phyloP scores from a whole-genome alignment of 768 basidiomycete genomes.

The Suillus spraguei region DNA sequence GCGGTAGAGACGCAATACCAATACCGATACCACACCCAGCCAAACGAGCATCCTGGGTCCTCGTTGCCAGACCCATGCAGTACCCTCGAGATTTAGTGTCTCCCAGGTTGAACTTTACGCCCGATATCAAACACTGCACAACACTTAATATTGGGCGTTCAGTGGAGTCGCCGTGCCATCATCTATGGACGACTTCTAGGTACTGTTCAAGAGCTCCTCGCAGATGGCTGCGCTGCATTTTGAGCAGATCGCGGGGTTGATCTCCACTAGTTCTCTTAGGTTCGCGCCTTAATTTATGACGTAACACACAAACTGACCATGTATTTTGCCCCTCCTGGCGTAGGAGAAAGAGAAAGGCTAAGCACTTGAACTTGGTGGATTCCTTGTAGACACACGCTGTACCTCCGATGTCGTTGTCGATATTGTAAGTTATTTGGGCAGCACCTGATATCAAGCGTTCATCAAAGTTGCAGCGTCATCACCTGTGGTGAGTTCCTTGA shows the following conservation, averaged over 20 bases:
- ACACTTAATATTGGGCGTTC: not conserved
- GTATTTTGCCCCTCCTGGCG: not conserved
- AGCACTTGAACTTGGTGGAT: not conserved
- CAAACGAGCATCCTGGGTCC: not conserved
- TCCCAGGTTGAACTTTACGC: too few relatives aligned
- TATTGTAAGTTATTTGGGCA: not conserved
- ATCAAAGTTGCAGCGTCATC: not conserved
- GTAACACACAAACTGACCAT: not conserved
- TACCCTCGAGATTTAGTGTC: not conserved
- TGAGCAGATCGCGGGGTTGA: not conserved
- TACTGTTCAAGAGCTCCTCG: too few relatives aligned
- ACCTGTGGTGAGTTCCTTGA: not conserved
- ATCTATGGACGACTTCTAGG: not conserved
- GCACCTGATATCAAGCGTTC: not conserved
- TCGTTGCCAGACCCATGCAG: not conserved
- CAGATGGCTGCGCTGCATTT: not conserved
- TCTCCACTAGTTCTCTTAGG: not conserved
- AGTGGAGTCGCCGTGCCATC: not conserved
- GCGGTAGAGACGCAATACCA: not conserved
- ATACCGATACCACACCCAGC: not conserved
- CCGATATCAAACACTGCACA: too few relatives aligned
- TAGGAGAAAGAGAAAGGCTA: not conserved
- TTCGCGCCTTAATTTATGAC: not conserved
- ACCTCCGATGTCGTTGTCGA: not conserved
- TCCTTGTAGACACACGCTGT: not conserved